Evolutionary conservation across 306 rosid species (phyloP).

Genomic region (Vigna reflexopilosa): DNA sequence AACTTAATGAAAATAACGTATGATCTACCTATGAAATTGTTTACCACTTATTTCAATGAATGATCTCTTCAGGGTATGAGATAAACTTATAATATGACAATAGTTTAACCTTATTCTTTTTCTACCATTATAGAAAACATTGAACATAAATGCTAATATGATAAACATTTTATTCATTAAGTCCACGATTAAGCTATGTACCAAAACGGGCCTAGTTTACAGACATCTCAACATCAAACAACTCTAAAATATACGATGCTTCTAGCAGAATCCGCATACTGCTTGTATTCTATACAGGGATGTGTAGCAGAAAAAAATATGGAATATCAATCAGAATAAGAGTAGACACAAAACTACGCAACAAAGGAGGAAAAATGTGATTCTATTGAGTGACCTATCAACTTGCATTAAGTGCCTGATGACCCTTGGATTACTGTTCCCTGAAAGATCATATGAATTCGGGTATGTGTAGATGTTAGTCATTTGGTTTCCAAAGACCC

Average conservation of each 20-base stretch:
- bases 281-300: slow-evolving; percentile 50
- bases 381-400: slow-evolving; percentile 75
- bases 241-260: slow-evolving; percentile 36
- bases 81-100: not conserved
- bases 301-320: slow-evolving; percentile 23
- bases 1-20: not conserved
- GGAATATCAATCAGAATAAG: slow-evolving; percentile 55
- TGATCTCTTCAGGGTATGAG: not conserved
- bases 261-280: slow-evolving; percentile 32
- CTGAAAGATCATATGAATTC: slow-evolving; percentile 60
- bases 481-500: slow-evolving; percentile 74
- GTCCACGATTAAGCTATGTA: not conserved
- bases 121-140: not conserved
- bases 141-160: not conserved
- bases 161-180: not conserved
- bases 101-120: not conserved
- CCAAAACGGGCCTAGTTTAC: slow-evolving; percentile 17
- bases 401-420: slow-evolving; percentile 73
- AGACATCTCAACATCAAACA: slow-evolving; percentile 42
- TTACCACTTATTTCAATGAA: not conserved
- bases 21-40: not conserved
- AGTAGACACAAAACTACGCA: slow-evolving; percentile 73
- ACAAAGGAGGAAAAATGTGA: slow-evolving; percentile 80
- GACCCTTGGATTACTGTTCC: slow-evolving; percentile 64
- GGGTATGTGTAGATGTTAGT: slow-evolving; percentile 67